phyloP scores from a whole-genome alignment of 192 early-diverging fungal genomes.

The Backusella tuberculispora region DNA sequence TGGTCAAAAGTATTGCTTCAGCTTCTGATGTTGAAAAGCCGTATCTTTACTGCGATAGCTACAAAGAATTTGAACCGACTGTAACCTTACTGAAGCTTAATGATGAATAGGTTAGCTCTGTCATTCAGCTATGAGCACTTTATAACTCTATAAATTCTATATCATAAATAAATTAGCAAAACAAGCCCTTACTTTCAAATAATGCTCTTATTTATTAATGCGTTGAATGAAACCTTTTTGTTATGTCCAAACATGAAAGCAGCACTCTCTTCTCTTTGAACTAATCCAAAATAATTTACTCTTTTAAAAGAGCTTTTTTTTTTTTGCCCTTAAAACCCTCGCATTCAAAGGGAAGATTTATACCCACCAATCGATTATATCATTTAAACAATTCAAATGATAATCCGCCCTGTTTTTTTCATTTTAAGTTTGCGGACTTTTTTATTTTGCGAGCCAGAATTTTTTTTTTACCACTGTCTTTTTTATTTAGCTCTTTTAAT shows the following conservation, averaged over 20 bases:
- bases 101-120: not conserved
- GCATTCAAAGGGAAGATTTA: not conserved
- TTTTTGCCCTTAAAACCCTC: not conserved
- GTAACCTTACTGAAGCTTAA: conserved; percentile 2
- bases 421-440: too few species aligned
- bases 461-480: too few species aligned
- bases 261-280: too few species aligned
- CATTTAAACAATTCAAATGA: conserved; percentile 4
- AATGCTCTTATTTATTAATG: conserved; percentile 12
- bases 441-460: too few species aligned
- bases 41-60: not conserved
- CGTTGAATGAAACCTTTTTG: not conserved
- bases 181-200: not conserved
- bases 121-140: not conserved
- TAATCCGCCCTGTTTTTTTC: not conserved
- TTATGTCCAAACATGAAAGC: too few species aligned
- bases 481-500: too few species aligned
- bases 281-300: not conserved
- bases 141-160: not conserved
- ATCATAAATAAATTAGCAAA: not conserved
- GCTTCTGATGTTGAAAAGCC: conserved; percentile 16
- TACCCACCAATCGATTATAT: conserved; percentile 1
- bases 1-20: conserved; percentile 17
- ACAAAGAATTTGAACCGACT: conserved; percentile 11
- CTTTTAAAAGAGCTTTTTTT: not conserved